Evolutionary conservation across 495 filamentous ascomycete species (phyloP), one percentile per base, ranked within the genome.

Genomic region (Lasiosphaeris hirsuta): DNA sequence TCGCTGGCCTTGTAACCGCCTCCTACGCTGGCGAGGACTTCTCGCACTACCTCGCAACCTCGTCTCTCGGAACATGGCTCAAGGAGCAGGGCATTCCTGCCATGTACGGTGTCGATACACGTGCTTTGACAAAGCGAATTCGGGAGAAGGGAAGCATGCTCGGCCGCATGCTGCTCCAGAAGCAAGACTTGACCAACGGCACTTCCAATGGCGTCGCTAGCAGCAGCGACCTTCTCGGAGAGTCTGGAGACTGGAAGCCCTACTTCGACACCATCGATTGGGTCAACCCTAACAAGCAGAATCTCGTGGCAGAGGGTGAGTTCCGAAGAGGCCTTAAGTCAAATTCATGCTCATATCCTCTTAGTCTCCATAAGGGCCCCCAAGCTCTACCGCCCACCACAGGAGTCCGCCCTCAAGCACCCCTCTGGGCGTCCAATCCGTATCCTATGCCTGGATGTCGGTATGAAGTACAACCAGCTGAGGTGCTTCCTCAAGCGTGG

Each of bases 391-490:
- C 80, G 83, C 41, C 92, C 94, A 18, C 75, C 80, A 23, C 78
- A 79, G 13, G 76, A 80, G 38, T 73, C 79, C 54, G 78, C 72
- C 56, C 84, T 89, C 42, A 88, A 89, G 68, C 92, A 96, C 72
- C 88, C 90, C 11, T 93, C 90, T 19, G 93, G 94, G 30, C 88
- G 91, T 49, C 77, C 85, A 41, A 77, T 96, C 51, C 89, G 92
- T 60, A 85, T 98, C 44, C 78, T 98, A 34, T 96, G 90, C 68
- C 80, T 98, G 55, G 94, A 98, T 75, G 93, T 98, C 54, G 94
- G 94, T 62, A 82, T 97, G 76, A 98, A 98, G 73, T 96, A 87
- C 76, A 98, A 97, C 75, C 94, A 98, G 77, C 80, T 98, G 45
- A 82, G 94, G 57, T 98, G 94, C 76, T 83, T 98, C 49, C 79